A percentile compares a stretch with the other conserved stretches of the same genome.
These are phyloP conservation scores for Terfezia boudieri DNA, from an alignment of 495 filamentous ascomycete genomes.

Conservation along the genomic window DNA sequence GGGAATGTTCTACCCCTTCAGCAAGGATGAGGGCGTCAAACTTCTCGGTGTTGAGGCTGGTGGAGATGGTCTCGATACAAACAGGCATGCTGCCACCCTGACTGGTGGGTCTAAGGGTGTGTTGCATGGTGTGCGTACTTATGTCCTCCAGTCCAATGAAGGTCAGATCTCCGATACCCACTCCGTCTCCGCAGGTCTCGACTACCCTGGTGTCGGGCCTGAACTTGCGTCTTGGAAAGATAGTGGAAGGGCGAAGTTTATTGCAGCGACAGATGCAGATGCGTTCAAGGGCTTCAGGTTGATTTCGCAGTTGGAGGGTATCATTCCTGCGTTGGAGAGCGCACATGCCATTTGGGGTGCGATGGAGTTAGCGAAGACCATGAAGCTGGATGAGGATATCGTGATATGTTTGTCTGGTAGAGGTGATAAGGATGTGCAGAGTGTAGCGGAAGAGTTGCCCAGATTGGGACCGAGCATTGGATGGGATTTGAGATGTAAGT, in stretches of 20 bases:
- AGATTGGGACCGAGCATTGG: constrained; percentile 74
- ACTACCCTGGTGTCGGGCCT: constrained; percentile 91
- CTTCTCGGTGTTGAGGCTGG: constrained; percentile 87
- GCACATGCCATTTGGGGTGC: constrained; percentile 82
- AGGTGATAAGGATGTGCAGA: constrained; percentile 97
- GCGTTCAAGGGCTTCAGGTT: constrained; percentile 77
- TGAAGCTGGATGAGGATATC: constrained; percentile 69
- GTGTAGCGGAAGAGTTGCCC: constrained; percentile 84
- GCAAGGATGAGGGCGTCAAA: constrained; percentile 60
- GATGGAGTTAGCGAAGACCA: constrained; percentile 71
- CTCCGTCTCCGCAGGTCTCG: constrained; percentile 87
- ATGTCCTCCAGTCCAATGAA: constrained; percentile 74
- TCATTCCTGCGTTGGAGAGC: constrained; percentile 88
- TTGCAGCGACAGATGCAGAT: constrained; percentile 78
- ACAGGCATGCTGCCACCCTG: constrained; percentile 72
- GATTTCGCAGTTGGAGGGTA: constrained; percentile 69
- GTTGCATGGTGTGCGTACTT: constrained; percentile 85
- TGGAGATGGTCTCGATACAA: constrained; percentile 81
- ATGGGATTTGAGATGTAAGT: constrained; percentile 62
- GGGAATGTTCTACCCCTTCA: constrained; percentile 72
- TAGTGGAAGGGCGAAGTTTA: constrained; percentile 56
- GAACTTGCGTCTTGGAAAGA: constrained; percentile 91
- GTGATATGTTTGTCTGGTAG: constrained; percentile 87
- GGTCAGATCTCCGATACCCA: constrained; percentile 90
- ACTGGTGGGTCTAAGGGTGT: constrained; percentile 77